Conservation (phyloP, 1,139 yeast species). For the Magnusiomyces paraingens region DNA sequence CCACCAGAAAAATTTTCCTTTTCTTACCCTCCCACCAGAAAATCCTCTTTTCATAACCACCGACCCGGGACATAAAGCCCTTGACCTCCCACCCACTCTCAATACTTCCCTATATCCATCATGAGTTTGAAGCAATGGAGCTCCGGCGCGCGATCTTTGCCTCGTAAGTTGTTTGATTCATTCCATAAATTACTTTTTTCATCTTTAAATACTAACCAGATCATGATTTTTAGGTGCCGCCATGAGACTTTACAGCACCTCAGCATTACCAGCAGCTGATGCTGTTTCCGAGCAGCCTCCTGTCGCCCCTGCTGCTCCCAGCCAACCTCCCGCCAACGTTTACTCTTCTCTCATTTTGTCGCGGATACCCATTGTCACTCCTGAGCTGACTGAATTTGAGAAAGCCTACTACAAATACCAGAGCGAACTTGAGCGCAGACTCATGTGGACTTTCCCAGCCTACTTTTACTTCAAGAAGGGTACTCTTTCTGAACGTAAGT, state of each 20-base stretch:
- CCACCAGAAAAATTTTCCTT: not conserved
- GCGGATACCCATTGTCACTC: conserved; percentile 78
- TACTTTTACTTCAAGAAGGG: conserved; percentile 91
- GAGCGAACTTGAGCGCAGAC: conserved; percentile 74
- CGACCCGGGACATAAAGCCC: not conserved
- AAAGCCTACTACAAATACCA: conserved; percentile 74
- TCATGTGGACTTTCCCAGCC: conserved; percentile 97
- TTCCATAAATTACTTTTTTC: too few species aligned
- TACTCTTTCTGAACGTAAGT: conserved; percentile 79
- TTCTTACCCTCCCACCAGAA: too few species aligned
- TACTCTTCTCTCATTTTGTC: conserved; percentile 52
- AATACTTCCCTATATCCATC: not conserved
- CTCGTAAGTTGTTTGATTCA: not conserved
- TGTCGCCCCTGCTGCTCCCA: conserved; percentile 9
- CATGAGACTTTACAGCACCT: conserved; percentile 13
- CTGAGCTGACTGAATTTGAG: conserved; percentile 69
- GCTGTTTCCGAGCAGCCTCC: not conserved
- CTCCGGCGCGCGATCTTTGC: not conserved
- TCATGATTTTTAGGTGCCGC: conserved; percentile 5
- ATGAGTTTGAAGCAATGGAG: not conserved
- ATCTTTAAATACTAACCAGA: too few species aligned
- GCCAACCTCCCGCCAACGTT: conserved; percentile 16
- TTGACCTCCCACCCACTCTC: too few species aligned
- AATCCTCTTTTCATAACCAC: not conserved
- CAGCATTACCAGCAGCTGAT: conserved; percentile 3